Evolutionary conservation across 208 protist species (phyloP).

Genomic region (Trypanosomatidae sp.): DNA sequence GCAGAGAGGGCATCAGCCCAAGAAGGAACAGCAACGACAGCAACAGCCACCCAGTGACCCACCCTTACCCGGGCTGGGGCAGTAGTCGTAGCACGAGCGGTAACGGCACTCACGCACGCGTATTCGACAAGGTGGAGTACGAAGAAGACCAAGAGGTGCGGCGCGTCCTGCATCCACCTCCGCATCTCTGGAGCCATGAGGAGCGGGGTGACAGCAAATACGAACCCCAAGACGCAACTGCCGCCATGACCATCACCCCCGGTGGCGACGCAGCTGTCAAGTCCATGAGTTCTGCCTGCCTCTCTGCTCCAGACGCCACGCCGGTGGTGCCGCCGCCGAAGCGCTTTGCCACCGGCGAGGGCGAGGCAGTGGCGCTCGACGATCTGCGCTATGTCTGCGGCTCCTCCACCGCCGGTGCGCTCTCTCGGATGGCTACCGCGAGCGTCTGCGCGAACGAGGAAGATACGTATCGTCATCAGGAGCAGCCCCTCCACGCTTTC

Average conservation of each 20-base stretch:
- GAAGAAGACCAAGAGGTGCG: conserved; percentile 16
- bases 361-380: conserved; percentile 5
- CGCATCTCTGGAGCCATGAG: neutral
- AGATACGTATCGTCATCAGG: neutral
- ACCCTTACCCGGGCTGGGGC: neutral
- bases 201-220: neutral
- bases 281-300: neutral
- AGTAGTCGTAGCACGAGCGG: neutral
- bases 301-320: conserved; percentile 11
- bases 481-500: neutral
- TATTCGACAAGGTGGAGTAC: conserved; percentile 23
- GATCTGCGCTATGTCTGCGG: conserved; percentile 6
- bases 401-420: neutral
- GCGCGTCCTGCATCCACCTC: neutral
- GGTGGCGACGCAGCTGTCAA: neutral
- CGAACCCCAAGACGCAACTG: neutral
- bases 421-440: neutral
- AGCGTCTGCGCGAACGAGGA: neutral
- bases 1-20: neutral
- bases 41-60: neutral
- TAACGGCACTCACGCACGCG: neutral
- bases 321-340: conserved; percentile 26
- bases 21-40: neutral
- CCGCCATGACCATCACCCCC: neutral
- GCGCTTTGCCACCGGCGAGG: conserved; percentile 26